Evolutionary conservation across 768 basidiomycete genomes (phyloP).

Genomic region (Amanita subjunquillea): DNA sequence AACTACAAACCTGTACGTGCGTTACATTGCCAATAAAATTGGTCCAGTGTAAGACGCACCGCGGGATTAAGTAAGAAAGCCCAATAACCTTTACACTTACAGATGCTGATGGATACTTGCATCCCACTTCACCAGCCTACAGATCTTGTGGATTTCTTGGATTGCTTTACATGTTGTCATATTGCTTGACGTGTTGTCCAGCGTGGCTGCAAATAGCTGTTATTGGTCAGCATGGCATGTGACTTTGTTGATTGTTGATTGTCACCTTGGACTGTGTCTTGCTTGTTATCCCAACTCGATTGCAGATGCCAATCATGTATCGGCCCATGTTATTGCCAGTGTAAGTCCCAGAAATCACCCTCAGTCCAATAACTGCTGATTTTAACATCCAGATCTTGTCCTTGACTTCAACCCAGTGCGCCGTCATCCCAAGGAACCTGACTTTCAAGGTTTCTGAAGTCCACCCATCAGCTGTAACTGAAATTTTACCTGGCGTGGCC

Average conservation of each 20-base stretch:
- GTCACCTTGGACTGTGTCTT: background rate
- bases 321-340: background rate
- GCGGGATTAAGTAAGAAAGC: too few relatives aligned
- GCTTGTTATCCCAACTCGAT: background rate
- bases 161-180: background rate
- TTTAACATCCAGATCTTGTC: conserved; percentile 1
- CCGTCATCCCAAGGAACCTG: conserved; percentile 10
- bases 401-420: conserved; percentile 11
- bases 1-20: too few relatives aligned
- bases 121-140: too few relatives aligned
- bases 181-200: background rate
- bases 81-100: too few relatives aligned
- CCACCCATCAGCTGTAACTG: conserved; percentile 11
- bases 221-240: background rate
- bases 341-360: background rate
- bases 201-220: background rate
- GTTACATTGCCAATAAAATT: too few relatives aligned
- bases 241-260: too few relatives aligned
- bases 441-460: conserved; percentile 10
- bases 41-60: too few relatives aligned
- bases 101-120: too few relatives aligned
- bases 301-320: background rate
- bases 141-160: background rate
- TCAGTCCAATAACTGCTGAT: background rate
- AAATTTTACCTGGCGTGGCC: conserved; percentile 14